Evolutionary conservation across 768 basidiomycete genomes (phyloP).

Genomic region (Psilocybe sp.): DNA sequence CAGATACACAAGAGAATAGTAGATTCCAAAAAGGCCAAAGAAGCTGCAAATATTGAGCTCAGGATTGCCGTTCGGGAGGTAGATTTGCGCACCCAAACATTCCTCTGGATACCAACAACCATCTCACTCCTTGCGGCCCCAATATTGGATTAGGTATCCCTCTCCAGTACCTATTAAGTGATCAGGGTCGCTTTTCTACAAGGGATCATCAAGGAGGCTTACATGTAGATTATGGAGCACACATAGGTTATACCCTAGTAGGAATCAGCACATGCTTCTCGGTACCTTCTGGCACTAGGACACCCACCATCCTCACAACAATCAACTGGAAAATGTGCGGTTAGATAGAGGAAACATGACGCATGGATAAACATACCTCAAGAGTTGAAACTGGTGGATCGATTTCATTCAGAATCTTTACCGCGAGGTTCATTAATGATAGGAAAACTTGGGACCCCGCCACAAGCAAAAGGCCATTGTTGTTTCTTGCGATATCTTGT

Average conservation of each 20-base stretch:
- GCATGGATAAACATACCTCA: conserved; percentile 36
- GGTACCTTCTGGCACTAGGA: no score
- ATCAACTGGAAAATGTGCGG: conserved; percentile 10
- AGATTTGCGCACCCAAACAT: conserved; percentile 46
- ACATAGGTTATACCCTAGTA: conserved; percentile 9
- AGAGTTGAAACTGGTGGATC: conserved; percentile 57
- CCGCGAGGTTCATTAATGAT: conserved; percentile 57
- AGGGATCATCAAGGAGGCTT: conserved; percentile 32
- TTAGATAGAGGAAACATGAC: background rate
- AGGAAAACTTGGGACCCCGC: conserved; percentile 57
- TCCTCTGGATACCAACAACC: conserved; percentile 55
- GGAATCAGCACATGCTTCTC: conserved; percentile 3
- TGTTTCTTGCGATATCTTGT: conserved; percentile 23
- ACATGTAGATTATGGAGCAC: conserved; percentile 59
- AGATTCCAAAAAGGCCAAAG: conserved; percentile 66
- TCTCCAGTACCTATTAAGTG: conserved; percentile 2
- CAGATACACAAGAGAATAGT: conserved; percentile 70
- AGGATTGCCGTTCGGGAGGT: background rate
- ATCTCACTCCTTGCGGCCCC: conserved; percentile 68
- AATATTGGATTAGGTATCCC: conserved; percentile 47
- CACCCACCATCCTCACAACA: conserved; percentile 15
- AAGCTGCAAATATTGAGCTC: conserved; percentile 42
- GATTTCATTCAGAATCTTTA: conserved; percentile 58
- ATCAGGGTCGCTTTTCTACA: conserved; percentile 12
- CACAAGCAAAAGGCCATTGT: conserved; percentile 63